phyloP scores from a whole-genome alignment of 2,329 filamentous ascomycete genomes.

The Sphaerulina vaccinii region DNA sequence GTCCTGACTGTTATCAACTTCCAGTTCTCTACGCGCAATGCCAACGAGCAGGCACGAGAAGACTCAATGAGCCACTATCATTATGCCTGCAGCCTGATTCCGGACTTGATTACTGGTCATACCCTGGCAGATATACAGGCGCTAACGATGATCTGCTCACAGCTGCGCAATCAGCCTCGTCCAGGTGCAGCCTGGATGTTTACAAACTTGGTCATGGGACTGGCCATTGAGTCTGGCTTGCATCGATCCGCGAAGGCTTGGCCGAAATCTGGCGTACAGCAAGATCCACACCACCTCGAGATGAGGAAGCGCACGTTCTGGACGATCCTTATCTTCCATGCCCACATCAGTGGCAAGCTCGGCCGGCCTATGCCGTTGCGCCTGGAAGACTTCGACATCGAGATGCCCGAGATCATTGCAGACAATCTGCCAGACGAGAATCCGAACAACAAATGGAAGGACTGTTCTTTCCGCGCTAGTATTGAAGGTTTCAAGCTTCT shows the following conservation, averaged over 20 bases:
- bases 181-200: conserved; percentile 72
- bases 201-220: conserved; percentile 61
- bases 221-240: conserved; percentile 72
- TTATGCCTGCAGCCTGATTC: conserved; percentile 68
- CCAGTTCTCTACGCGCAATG: conserved; percentile 71
- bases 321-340: conserved; percentile 64
- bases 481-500: conserved; percentile 65
- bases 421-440: conserved; percentile 69
- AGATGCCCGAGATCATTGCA: conserved; percentile 68
- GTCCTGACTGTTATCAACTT: conserved; percentile 75
- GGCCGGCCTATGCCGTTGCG: conserved; percentile 74
- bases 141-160: conserved; percentile 67
- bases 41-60: conserved; percentile 56
- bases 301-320: conserved; percentile 78
- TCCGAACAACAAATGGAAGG: conserved; percentile 43
- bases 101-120: conserved; percentile 61
- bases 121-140: conserved; percentile 70
- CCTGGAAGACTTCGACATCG: conserved; percentile 73
- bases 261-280: conserved; percentile 51
- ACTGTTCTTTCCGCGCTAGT: conserved; percentile 67
- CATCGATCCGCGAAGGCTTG: conserved; percentile 68
- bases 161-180: conserved; percentile 75
- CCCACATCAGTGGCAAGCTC: conserved; percentile 71
- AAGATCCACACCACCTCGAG: conserved; percentile 65
- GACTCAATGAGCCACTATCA: conserved; percentile 77